Conservation (phyloP, 2,329 filamentous ascomycete genomes). For the Fusarium coffeatum region DNA sequence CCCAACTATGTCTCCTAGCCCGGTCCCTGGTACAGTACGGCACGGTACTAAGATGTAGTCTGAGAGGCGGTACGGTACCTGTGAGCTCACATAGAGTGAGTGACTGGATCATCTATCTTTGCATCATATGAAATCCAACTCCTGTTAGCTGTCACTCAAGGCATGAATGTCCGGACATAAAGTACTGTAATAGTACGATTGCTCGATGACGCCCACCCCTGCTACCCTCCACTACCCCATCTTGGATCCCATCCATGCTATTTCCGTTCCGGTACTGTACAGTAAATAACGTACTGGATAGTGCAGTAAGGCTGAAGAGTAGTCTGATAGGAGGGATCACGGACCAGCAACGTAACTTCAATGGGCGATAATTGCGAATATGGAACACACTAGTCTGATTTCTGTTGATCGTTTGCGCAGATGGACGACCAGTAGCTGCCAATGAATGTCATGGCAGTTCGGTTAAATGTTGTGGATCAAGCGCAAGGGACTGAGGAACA, state of each 20-base stretch:
- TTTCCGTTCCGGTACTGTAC: neutral
- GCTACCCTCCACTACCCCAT: neutral
- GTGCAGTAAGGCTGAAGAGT: neutral
- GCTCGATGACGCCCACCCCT: neutral
- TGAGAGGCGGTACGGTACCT: neutral
- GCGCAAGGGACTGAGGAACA: neutral
- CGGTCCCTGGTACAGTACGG: neutral
- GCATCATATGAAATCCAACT: neutral
- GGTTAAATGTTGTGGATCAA: neutral
- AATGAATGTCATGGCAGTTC: neutral
- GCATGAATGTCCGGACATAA: neutral
- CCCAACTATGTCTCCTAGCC: neutral
- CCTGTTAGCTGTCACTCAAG: neutral
- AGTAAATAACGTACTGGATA: neutral
- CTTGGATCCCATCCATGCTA: neutral
- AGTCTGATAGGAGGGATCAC: neutral
- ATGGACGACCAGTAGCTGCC: neutral
- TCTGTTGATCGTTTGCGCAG: neutral
- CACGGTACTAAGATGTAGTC: neutral
- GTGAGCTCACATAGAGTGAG: neutral
- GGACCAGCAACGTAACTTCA: neutral
- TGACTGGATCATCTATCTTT: neutral
- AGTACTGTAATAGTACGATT: neutral
- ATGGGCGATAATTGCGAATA: neutral
- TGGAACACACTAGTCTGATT: neutral